Evolutionary conservation across 441 rosid species (phyloP).

Genomic region (Croton laevigatus): DNA sequence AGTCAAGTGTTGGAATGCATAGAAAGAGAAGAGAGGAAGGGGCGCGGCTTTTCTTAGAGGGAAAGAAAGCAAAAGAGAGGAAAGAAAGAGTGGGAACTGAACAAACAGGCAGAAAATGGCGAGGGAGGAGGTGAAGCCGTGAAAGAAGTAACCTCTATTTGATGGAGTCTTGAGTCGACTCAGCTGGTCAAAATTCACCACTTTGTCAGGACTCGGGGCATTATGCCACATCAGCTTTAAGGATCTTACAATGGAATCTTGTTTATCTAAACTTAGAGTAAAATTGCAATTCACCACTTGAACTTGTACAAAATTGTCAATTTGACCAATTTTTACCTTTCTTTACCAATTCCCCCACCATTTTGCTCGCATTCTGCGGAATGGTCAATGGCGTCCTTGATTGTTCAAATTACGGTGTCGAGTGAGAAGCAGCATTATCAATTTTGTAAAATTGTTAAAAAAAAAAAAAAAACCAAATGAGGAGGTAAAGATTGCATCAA

Average conservation of each 20-base stretch:
- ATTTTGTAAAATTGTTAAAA: no score
- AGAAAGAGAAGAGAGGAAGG: neutral
- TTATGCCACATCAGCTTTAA: constrained; percentile 6
- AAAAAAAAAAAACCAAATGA: no score
- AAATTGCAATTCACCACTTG: no score
- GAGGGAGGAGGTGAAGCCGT: neutral
- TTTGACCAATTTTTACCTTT: no score
- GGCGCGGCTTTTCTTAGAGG: neutral
- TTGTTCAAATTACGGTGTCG: no score
- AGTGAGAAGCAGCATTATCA: no score
- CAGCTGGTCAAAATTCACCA: constrained; percentile 3
- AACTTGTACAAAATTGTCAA: no score
- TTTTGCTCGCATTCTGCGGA: no score
- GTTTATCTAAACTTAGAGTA: neutral
- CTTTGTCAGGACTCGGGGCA: neutral
- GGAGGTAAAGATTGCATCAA: no score
- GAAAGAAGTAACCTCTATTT: no score
- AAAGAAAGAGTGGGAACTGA: neutral
- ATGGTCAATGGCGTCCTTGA: no score
- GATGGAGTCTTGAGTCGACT: neutral
- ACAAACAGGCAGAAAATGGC: neutral
- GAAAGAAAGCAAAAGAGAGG: neutral
- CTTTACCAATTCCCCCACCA: no score
- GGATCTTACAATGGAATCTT: neutral
- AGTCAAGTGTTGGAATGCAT: constrained; percentile 7